Conservation (phyloP, 208 protist species). For the Crithidia bombi region DNA sequence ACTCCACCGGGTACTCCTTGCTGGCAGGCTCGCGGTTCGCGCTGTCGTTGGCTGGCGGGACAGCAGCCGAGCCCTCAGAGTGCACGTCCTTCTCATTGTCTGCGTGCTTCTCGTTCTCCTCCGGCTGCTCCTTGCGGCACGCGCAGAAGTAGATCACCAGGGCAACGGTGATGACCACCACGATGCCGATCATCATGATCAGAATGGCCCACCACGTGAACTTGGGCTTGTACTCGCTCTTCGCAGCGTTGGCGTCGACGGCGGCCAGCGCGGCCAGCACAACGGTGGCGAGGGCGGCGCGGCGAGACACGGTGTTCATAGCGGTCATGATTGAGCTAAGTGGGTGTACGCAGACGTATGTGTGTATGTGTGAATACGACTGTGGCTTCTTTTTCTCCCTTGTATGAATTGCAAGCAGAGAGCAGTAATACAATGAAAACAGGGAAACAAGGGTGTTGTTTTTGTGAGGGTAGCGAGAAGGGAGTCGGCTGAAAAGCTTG, state of each 20-base stretch:
- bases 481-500: too few species aligned
- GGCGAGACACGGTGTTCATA: constrained; percentile 16
- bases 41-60: constrained; percentile 6
- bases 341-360: too few species aligned
- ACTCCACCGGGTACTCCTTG: neutral
- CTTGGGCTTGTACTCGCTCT: constrained; percentile 15
- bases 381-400: too few species aligned
- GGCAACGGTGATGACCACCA: constrained; percentile 12
- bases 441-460: too few species aligned
- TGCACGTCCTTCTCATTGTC: neutral
- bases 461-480: too few species aligned
- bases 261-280: constrained; percentile 18
- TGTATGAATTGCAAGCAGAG: too few species aligned
- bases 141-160: constrained; percentile 23
- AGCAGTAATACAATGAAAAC: too few species aligned
- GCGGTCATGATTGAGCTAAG: constrained; percentile 18
- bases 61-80: constrained; percentile 9
- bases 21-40: neutral
- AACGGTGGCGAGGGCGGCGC: constrained; percentile 15
- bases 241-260: constrained; percentile 7
- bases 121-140: constrained; percentile 6
- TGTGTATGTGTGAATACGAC: too few species aligned
- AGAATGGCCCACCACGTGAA: constrained; percentile 31
- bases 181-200: constrained; percentile 29
- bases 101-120: neutral